Evolutionary conservation across 164 flowering plant genomes (phyloP).

Genomic region (Umbilicus rupestris): DNA sequence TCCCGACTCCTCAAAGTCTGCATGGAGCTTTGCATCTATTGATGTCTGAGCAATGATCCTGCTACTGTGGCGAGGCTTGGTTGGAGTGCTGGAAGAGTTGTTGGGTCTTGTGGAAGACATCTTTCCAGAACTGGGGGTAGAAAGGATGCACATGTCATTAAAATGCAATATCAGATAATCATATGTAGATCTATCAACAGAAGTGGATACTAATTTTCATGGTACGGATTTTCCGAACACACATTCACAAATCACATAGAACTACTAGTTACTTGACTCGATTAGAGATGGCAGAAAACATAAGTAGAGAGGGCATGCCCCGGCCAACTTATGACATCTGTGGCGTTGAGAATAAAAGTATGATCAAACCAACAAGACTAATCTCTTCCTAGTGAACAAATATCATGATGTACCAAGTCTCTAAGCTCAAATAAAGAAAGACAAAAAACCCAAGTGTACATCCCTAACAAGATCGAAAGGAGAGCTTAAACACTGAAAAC

Average conservation of each 20-base stretch:
- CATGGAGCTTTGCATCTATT: slow-evolving; percentile 83
- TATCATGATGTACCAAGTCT: background rate
- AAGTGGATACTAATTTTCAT: background rate
- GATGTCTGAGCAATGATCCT: slow-evolving; percentile 80
- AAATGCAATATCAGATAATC: background rate
- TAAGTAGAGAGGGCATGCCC: too few relatives aligned
- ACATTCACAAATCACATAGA: background rate
- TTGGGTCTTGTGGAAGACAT: slow-evolving; percentile 67
- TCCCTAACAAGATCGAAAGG: background rate
- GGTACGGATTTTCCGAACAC: background rate
- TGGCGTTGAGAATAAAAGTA: background rate
- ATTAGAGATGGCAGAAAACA: too few relatives aligned
- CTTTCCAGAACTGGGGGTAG: background rate
- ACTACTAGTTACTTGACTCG: background rate
- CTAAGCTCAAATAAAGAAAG: background rate
- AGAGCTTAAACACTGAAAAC: too few relatives aligned
- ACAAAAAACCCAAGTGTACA: too few relatives aligned
- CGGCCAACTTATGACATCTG: background rate
- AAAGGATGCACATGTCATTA: background rate
- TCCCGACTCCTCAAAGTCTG: slow-evolving; percentile 78
- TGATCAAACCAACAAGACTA: background rate
- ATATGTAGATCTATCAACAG: background rate
- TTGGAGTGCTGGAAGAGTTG: slow-evolving; percentile 47
- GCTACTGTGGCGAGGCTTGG: slow-evolving; percentile 57
- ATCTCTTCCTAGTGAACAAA: background rate